Evolutionary conservation across 2,329 filamentous ascomycete species (phyloP), one percentile per base, ranked within the genome.

Genomic region (Chaetomium globosum): DNA sequence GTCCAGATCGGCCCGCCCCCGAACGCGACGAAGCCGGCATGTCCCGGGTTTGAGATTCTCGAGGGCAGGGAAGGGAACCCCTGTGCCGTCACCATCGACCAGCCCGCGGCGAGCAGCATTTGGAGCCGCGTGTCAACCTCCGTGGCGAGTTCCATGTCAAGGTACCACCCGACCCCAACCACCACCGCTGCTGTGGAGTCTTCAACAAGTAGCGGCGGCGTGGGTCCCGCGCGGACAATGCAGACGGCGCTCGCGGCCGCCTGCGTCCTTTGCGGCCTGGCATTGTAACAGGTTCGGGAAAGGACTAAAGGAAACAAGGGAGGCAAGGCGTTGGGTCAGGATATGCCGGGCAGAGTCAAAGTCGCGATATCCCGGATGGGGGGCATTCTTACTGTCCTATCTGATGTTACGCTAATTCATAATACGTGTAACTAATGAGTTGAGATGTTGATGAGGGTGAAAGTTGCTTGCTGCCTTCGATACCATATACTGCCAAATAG

Each of bases 121-220:
- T 59, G n/a, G 12, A 58, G 56, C 39, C 56, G 39, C 56, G 26
- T 58, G 26, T 43, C 56, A 23, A 58, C 39, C 39, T 48, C 39
- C 16, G 48, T 28, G 26, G 31, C 56, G 39, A 26, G 39, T 4
- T 58, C 23, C 26, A 43, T 26, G 26, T 28, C 56, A 2, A 43
- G 19, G 16, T n/a, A 43, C 39, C 16, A 43, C n/a, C 26, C 56
- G 16, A 12, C 56, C 4, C 39, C 39, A 0, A 58, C 39, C 26
- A 30, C 56, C 16, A 21, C 56, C 8, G 21, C 9, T 6, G 13
- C 23, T 23, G 55, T 8, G 23, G 36, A 16, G 13, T 23, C 56
- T 39, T 21, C 56, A 10, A 58, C 36, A n/a, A 58, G 56, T 26
- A 30, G 23, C 3, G 56, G 26, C 6, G 56, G 23, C 19, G 56